Percentiles rank a stretch among this genome's conserved stretches.
These are phyloP conservation scores for Xylariaceae sp. DNA, from an alignment of 2,329 filamentous ascomycete species.

Conservation along the genomic window DNA sequence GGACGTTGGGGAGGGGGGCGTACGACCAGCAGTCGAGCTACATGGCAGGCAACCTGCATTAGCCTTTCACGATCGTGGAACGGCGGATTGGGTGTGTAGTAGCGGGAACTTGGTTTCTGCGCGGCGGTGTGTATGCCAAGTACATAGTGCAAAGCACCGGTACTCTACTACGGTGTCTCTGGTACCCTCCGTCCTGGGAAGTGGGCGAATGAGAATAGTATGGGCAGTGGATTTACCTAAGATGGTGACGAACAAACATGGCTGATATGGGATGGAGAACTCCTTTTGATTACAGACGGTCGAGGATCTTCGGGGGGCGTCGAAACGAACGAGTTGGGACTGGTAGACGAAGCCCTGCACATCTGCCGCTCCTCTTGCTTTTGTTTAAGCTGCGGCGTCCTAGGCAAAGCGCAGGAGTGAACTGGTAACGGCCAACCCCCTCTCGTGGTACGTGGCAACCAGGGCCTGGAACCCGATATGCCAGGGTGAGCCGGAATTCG, in stretches of 20 bases:
- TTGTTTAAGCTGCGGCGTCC: neutral
- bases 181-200: slow-evolving; percentile 8
- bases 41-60: slow-evolving; percentile 9
- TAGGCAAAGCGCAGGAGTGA: slow-evolving; percentile 4
- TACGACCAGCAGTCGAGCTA: slow-evolving; percentile 13
- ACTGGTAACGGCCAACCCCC: slow-evolving; percentile 6
- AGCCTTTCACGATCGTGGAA: slow-evolving; percentile 5
- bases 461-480: slow-evolving; percentile 4
- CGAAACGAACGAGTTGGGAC: neutral
- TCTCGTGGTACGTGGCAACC: slow-evolving; percentile 11
- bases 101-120: slow-evolving; percentile 7
- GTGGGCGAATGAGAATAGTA: slow-evolving; percentile 8
- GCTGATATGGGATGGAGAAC: neutral
- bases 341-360: neutral
- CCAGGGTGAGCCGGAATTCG: slow-evolving; percentile 16
- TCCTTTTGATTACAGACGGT: slow-evolving; percentile 1
- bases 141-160: slow-evolving; percentile 3
- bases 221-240: slow-evolving; percentile 8
- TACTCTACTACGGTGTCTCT: slow-evolving; percentile 1
- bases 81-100: slow-evolving; percentile 6
- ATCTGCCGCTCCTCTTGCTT: neutral
- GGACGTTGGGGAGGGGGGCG: slow-evolving; percentile 7
- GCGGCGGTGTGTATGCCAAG: slow-evolving; percentile 8
- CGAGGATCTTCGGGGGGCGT: slow-evolving; percentile 1
- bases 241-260: neutral